Conservation (phyloP, 495 filamentous ascomycete species). For the Copromyces sp. region DNA sequence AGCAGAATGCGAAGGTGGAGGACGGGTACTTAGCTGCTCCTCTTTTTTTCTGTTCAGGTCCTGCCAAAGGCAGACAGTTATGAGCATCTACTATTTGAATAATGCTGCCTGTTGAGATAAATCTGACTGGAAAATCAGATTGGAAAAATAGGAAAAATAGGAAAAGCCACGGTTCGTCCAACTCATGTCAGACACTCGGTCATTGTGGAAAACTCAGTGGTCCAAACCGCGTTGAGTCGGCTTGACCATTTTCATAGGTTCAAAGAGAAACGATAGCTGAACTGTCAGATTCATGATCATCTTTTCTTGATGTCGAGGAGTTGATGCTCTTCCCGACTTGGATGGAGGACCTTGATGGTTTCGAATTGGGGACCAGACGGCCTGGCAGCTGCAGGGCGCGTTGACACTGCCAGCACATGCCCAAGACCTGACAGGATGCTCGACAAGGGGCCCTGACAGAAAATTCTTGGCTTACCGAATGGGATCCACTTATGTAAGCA, state of each 20-base stretch:
- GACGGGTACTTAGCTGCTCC: not conserved
- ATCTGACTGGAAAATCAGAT: no score
- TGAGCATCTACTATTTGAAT: no score
- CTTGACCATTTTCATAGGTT: no score
- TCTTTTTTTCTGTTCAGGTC: no score
- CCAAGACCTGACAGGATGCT: not conserved
- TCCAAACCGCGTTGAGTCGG: no score
- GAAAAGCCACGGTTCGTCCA: not conserved
- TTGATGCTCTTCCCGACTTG: not conserved
- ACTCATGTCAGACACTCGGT: not conserved
- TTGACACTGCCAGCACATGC: not conserved
- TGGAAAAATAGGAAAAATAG: no score
- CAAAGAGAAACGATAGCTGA: no score
- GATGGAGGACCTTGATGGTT: not conserved
- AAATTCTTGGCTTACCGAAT: not conserved
- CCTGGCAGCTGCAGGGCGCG: not conserved
- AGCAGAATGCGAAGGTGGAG: not conserved
- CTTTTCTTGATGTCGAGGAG: not conserved
- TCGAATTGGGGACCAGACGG: not conserved
- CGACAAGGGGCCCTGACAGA: not conserved
- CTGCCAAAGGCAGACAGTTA: no score
- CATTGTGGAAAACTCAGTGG: no score
- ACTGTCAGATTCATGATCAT: no score
- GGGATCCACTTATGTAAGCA: not conserved
- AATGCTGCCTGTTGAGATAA: no score